phyloP scores from a whole-genome alignment of 2,329 filamentous ascomycete genomes.

The Zopfia rhizophila region DNA sequence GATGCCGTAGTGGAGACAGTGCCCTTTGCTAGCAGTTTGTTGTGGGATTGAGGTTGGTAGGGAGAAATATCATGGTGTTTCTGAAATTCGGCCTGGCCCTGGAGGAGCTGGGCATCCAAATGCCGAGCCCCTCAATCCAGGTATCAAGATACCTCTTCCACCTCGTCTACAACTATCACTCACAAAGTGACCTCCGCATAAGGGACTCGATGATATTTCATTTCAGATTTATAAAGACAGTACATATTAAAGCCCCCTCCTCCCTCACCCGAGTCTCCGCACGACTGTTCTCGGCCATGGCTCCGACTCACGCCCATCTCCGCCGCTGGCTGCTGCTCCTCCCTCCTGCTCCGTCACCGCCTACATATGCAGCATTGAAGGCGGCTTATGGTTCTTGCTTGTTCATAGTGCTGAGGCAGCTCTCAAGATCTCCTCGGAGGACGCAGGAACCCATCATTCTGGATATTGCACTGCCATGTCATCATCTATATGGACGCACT shows the following conservation, averaged over 20 bases:
- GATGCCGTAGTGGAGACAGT: slow-evolving; percentile 22
- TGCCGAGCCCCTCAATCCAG: too few relatives aligned
- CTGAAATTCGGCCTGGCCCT: slow-evolving; percentile 22
- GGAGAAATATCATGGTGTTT: too few relatives aligned
- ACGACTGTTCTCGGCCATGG: slow-evolving; percentile 40
- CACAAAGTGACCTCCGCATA: too few relatives aligned
- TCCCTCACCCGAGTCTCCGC: neutral
- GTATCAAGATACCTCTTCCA: too few relatives aligned
- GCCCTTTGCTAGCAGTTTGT: too few relatives aligned
- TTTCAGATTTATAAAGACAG: too few relatives aligned
- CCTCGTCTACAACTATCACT: too few relatives aligned
- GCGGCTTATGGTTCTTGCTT: slow-evolving; percentile 56
- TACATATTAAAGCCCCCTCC: too few relatives aligned
- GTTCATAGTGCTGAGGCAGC: slow-evolving; percentile 54
- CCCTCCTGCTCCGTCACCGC: slow-evolving; percentile 54
- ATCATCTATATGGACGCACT: slow-evolving; percentile 66
- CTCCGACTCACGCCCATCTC: slow-evolving; percentile 30
- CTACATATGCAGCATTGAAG: slow-evolving; percentile 54
- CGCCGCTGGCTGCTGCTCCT: slow-evolving; percentile 55
- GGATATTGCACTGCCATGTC: slow-evolving; percentile 71
- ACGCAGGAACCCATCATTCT: slow-evolving; percentile 54
- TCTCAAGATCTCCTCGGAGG: slow-evolving; percentile 44
- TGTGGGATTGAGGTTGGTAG: too few relatives aligned
- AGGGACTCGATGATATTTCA: too few relatives aligned
- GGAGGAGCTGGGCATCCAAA: too few relatives aligned